phyloP scores from a whole-genome alignment of 2,329 filamentous ascomycete species.

The Claviceps capensis region DNA sequence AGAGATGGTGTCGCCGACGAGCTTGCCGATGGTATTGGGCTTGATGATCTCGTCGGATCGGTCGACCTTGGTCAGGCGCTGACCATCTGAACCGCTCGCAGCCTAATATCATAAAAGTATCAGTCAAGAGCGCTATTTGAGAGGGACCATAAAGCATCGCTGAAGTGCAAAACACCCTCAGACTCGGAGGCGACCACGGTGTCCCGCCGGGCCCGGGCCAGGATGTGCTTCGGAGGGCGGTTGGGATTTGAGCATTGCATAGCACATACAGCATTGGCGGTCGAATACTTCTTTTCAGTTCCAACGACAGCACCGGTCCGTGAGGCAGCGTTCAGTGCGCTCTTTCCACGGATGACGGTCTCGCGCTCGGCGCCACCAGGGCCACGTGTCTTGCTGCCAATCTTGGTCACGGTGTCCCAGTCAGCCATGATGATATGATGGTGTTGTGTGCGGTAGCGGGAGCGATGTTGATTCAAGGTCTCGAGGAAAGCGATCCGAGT shows the following conservation, averaged over 20 bases:
- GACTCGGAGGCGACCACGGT: not conserved
- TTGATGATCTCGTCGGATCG: slow-evolving; percentile 95
- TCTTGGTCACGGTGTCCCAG: slow-evolving; percentile 85
- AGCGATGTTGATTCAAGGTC: not conserved
- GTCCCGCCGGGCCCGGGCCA: not conserved
- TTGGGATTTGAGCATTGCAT: not conserved
- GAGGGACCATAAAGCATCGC: not conserved
- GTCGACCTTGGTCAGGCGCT: slow-evolving; percentile 96
- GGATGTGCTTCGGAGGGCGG: not conserved
- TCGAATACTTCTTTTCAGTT: slow-evolving; percentile 83
- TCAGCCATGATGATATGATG: slow-evolving; percentile 48
- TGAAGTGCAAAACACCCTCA: not conserved
- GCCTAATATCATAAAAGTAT: slow-evolving; percentile 11
- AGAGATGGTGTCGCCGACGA: slow-evolving; percentile 72
- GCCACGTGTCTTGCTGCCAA: slow-evolving; percentile 70
- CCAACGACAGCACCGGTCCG: slow-evolving; percentile 61
- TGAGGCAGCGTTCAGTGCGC: slow-evolving; percentile 77
- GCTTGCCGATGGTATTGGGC: slow-evolving; percentile 75
- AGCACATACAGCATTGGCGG: slow-evolving; percentile 48
- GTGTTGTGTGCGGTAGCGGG: slow-evolving; percentile 10
- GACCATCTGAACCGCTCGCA: slow-evolving; percentile 49
- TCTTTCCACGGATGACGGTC: slow-evolving; percentile 76
- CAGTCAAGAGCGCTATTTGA: slow-evolving; percentile 2
- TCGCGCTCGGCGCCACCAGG: slow-evolving; percentile 57
- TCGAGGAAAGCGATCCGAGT: not conserved